These are phyloP conservation scores for Corynespora cassiicola DNA, from an alignment of 2,329 filamentous ascomycete species.

Conservation along the genomic window DNA sequence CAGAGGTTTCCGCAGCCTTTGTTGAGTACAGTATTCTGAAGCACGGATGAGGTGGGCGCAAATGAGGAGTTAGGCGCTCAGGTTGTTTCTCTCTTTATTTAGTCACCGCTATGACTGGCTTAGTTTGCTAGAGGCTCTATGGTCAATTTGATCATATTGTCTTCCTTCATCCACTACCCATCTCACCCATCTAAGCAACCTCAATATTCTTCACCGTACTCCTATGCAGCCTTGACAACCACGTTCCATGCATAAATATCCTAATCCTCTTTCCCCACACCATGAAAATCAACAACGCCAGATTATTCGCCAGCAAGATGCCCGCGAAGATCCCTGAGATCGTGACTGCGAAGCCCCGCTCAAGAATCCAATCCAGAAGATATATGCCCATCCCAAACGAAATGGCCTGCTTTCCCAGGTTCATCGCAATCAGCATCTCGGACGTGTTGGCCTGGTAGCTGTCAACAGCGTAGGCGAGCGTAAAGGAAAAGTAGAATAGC, in stretches of 20 bases:
- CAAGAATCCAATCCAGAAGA: slow-evolving; percentile 43
- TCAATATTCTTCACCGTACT: slow-evolving; percentile 26
- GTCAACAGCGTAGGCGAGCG: slow-evolving; percentile 67
- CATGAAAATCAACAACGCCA: slow-evolving; percentile 42
- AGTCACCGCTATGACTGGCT: too few relatives aligned
- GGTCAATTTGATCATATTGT: too few relatives aligned
- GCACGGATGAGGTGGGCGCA: too few relatives aligned
- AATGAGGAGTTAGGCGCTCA: too few relatives aligned
- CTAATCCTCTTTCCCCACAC: slow-evolving; percentile 41
- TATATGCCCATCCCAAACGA: slow-evolving; percentile 44
- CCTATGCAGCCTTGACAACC: slow-evolving; percentile 40
- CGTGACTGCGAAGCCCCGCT: slow-evolving; percentile 40
- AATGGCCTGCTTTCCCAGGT: slow-evolving; percentile 45
- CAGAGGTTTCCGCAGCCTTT: too few relatives aligned
- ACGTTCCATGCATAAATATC: slow-evolving; percentile 31
- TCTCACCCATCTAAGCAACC: slow-evolving; percentile 20
- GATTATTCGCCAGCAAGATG: slow-evolving; percentile 42
- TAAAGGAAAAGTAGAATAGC: slow-evolving; percentile 53
- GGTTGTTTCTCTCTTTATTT: too few relatives aligned
- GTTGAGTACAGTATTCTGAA: too few relatives aligned
- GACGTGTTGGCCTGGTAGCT: slow-evolving; percentile 65
- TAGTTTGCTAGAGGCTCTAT: too few relatives aligned
- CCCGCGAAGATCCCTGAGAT: slow-evolving; percentile 43
- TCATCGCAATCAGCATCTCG: slow-evolving; percentile 63
- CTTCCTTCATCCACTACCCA: too few relatives aligned